Evolutionary conservation across 176 grass and related monocot genomes (phyloP), one percentile per base, ranked within the genome.

Genomic region (Aegilops tauschii): DNA sequence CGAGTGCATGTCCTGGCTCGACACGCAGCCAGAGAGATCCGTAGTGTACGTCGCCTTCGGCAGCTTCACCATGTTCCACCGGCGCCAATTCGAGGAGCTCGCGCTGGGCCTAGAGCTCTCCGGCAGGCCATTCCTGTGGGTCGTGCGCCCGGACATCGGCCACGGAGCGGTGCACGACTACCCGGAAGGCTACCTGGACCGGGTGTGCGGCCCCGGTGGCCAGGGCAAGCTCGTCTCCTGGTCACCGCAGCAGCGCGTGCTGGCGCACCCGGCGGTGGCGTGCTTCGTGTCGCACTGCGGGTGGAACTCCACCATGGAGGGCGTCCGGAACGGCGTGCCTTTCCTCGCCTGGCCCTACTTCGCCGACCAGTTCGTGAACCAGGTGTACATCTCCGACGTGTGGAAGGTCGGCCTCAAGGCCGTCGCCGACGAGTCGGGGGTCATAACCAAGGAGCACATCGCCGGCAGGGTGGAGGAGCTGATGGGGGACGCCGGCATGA

Each of bases 261-360:
- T 82, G 1, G 79, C 79, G 9, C 79, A 81, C 62, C 62, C 61
- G 52, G 82, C 89, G 2, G 65, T 91, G 70, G 85, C 59, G 9
- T 88, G 90, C 63, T 88, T 91, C 39, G 78, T 91, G 52, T 89
- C 91, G 13, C 88, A 88, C 78, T 88, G 91, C 13, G 91, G 88
- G 2, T 92, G 91, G 91, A 92, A 92, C 67, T 92, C 87, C 3
- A 89, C 90, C 30, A 77, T 83, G 69, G 90, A 89, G 8, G 87
- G 91, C 1, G 77, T 90, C 35, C 61, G 78, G 16, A 88, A 91
- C 45, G 86, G 90, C 21, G 72, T 86, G 25, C 83, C 72, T 2
- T 83, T 92, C 67, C 74, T 93, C 0, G 88, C 84, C 4, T 93
- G 83, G 87, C 91, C 91, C 2, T 93, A 69, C 77, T 87, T 87